These are phyloP conservation scores for Mycena vitilis DNA, from an alignment of 768 basidiomycete species.

Conservation along the genomic window DNA sequence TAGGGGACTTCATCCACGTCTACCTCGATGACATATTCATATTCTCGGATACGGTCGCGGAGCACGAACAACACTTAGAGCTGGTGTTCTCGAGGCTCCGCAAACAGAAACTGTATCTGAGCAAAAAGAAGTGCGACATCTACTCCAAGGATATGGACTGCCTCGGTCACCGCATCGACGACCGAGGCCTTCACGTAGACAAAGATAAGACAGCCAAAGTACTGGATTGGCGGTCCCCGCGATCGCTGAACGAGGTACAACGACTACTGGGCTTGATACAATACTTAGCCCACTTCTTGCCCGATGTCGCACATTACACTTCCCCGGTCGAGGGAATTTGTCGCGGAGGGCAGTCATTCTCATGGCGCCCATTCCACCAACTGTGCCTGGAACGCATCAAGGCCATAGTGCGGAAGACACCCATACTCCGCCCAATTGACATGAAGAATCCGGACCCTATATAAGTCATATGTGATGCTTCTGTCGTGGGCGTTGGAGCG, in stretches of 20 bases:
- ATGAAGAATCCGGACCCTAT: not conserved
- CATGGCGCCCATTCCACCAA: not conserved
- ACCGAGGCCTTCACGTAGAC: conserved; percentile 44
- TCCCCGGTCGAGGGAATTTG: not conserved
- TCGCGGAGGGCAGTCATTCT: not conserved
- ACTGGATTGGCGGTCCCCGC: not conserved
- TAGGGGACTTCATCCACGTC: conserved; percentile 53
- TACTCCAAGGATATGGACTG: conserved; percentile 38
- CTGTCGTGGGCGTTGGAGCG: not conserved
- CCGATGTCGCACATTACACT: not conserved
- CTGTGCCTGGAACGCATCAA: not conserved
- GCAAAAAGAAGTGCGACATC: conserved; percentile 40
- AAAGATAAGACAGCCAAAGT: conserved; percentile 21
- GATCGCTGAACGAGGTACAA: not conserved
- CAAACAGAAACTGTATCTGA: conserved; percentile 47
- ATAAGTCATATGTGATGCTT: not conserved
- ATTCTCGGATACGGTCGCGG: conserved; percentile 48
- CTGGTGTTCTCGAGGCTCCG: conserved; percentile 45
- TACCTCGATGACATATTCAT: conserved; percentile 61
- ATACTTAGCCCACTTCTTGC: not conserved
- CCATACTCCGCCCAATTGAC: not conserved
- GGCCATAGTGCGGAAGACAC: not conserved
- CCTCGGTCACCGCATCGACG: conserved; percentile 42
- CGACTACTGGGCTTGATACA: not conserved
- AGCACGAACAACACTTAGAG: conserved; percentile 49